Percentiles rank a stretch among this genome's conserved stretches.
These are phyloP conservation scores for Hymenoscyphus repandus DNA, from an alignment of 2,329 filamentous ascomycete genomes.

Conservation along the genomic window DNA sequence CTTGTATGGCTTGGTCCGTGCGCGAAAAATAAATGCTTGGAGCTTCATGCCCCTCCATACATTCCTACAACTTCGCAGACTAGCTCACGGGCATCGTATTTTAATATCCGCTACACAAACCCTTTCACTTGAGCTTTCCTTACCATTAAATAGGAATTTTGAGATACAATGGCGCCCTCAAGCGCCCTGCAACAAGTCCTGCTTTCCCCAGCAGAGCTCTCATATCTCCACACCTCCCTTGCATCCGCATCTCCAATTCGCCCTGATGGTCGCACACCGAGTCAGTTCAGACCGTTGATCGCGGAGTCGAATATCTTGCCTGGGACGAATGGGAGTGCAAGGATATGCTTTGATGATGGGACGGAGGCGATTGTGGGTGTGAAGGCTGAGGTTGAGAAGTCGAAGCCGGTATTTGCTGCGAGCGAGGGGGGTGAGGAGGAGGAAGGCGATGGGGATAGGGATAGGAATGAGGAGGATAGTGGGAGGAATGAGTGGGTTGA, in stretches of 20 bases:
- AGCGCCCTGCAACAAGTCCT: slow-evolving; percentile 55
- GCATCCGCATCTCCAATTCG: slow-evolving; percentile 77
- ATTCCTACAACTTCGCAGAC: too few relatives aligned
- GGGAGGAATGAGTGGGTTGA: slow-evolving; percentile 72
- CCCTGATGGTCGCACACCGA: slow-evolving; percentile 75
- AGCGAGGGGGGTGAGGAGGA: slow-evolving; percentile 32
- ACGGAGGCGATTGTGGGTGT: slow-evolving; percentile 94
- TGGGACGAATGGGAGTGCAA: slow-evolving; percentile 83
- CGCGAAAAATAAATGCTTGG: background rate
- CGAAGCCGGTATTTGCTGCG: slow-evolving; percentile 32
- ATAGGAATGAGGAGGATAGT: slow-evolving; percentile 37
- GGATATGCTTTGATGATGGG: slow-evolving; percentile 90
- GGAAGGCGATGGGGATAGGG: slow-evolving; percentile 35
- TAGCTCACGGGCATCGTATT: too few relatives aligned
- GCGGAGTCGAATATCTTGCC: slow-evolving; percentile 90
- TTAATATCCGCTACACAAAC: background rate
- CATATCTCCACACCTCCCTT: slow-evolving; percentile 88
- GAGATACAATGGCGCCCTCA: slow-evolving; percentile 46
- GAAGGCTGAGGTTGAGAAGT: slow-evolving; percentile 89
- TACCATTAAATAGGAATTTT: background rate
- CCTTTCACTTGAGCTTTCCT: background rate
- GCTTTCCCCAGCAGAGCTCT: slow-evolving; percentile 91
- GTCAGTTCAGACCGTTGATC: slow-evolving; percentile 83
- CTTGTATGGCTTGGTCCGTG: background rate
- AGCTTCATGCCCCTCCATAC: too few relatives aligned